Base-by-base conservation (phyloP, 2,329 filamentous ascomycete genomes). In the Aspergillus sp. region DNA sequence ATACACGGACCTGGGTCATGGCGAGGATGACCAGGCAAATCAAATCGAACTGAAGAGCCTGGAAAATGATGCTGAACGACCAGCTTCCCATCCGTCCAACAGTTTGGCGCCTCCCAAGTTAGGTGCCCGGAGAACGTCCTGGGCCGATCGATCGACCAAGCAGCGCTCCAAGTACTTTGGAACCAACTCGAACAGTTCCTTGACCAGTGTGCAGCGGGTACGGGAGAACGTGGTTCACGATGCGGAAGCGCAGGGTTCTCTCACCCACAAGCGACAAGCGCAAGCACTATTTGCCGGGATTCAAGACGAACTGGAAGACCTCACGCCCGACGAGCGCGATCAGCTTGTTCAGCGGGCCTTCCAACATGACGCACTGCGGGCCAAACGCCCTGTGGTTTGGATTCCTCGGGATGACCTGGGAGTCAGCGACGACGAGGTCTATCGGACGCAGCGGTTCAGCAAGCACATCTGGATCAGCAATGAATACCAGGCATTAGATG, bases 391-490 rank as follows among this genome's bases (percentile, higher is more conserved):
- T 0, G 88, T 87, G 0, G 83, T 98, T 28, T 98, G 93, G 93
- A 87, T 98, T 40, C 93, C 93, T 0, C 81, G 85, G 7, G 93
- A 98, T 61, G 86, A 93, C 55, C 68, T 97, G 4, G 93, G 93
- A 4, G 80, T 98, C 48, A 89, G 86, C 54, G 88, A 94, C 57
- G 91, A 97, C 56, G 93, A 98, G 71, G 85, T 97, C 40, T 76
- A 77, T 59, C 77, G 86, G 33, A 95, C 89, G 5, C 78, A 83
- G 53, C 75, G 77, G 42, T 86, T 89, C 63, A 91, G 84, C 61
- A 80, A 86, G 49, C 75, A 76, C 54, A 85, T 97, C 44, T 95
- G 89, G 86, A 89, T 97, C 62, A 94, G 87, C 58, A 96, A 96
- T 65, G 86, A 94, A 64, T 89, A 89, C 48, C 89, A 91, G 19